Percentiles rank a stretch among this genome's conserved stretches.
phyloP scores from a whole-genome alignment of 2,329 filamentous ascomycete genomes.

The Fusarium nelsonii region DNA sequence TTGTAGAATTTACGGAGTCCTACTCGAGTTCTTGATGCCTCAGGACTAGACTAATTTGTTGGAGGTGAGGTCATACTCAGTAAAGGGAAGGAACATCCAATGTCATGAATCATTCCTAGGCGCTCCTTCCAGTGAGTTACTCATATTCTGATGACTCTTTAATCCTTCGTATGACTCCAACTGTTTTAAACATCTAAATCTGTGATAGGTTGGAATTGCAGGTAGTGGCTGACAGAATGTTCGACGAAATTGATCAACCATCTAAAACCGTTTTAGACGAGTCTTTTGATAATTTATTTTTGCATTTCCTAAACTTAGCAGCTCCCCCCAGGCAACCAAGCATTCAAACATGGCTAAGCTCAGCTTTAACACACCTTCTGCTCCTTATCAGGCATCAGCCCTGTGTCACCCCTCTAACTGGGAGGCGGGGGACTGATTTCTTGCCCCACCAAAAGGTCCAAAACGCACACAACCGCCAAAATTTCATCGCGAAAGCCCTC shows the following conservation, averaged over 20 bases:
- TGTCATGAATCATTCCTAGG: background rate
- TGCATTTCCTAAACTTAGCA: background rate
- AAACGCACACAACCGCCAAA: constrained; percentile 59
- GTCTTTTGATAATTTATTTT: background rate
- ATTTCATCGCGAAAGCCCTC: constrained; percentile 55
- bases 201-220: constrained; percentile 16
- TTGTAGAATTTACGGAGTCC: constrained; percentile 17
- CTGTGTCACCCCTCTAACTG: constrained; percentile 27
- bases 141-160: constrained; percentile 32
- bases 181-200: constrained; percentile 1
- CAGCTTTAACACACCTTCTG: constrained; percentile 29
- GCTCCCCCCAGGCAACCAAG: constrained; percentile 8
- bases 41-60: constrained; percentile 24
- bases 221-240: background rate
- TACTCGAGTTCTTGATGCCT: constrained; percentile 42
- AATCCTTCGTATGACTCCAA: constrained; percentile 35
- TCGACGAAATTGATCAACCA: background rate
- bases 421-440: constrained; percentile 41
- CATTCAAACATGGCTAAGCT: constrained; percentile 22
- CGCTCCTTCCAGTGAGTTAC: background rate
- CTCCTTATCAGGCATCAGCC: constrained; percentile 27
- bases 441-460: constrained; percentile 57
- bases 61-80: constrained; percentile 3
- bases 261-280: too few relatives aligned
- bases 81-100: background rate